Evolutionary conservation across 352 stramenopile genomes (phyloP).

Genomic region (Synura sp.): DNA sequence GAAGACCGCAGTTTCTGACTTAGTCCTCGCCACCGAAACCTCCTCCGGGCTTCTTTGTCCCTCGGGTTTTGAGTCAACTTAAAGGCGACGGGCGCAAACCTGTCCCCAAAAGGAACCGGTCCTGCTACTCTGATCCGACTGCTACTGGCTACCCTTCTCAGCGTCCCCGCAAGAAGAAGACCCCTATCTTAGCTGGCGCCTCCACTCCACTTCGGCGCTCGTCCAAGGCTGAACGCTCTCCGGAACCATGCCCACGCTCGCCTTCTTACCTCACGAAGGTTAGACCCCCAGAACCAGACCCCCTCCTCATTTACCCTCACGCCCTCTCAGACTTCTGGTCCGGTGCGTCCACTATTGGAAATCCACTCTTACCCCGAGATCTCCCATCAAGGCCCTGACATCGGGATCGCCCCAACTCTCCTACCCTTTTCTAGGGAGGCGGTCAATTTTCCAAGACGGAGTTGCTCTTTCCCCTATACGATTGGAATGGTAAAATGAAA

Average conservation of each 20-base stretch:
- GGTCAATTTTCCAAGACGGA: slow-evolving; percentile 5
- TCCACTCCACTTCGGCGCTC: background rate
- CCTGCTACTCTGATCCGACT: slow-evolving; percentile 4
- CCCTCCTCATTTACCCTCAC: slow-evolving; percentile 4
- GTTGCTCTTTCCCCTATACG: background rate
- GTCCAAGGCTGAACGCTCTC: slow-evolving; percentile 1
- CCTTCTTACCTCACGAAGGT: background rate
- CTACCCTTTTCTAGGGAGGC: background rate
- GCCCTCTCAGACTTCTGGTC: background rate
- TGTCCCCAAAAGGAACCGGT: background rate
- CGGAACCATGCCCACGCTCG: background rate
- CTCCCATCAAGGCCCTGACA: background rate
- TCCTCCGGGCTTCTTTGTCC: slow-evolving; percentile 1
- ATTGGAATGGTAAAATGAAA: slow-evolving; percentile 7
- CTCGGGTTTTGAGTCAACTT: background rate
- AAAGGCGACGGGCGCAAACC: background rate
- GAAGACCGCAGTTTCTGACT: background rate
- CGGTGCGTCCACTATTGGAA: background rate
- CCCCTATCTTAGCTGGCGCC: background rate
- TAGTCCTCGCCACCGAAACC: background rate
- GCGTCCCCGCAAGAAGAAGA: background rate
- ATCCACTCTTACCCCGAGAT: background rate
- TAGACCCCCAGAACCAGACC: background rate
- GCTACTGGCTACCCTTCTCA: background rate
- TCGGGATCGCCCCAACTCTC: background rate